These are phyloP conservation scores for Cornus kousa DNA, from an alignment of 148 eudicot genomes.

Conservation along the genomic window DNA sequence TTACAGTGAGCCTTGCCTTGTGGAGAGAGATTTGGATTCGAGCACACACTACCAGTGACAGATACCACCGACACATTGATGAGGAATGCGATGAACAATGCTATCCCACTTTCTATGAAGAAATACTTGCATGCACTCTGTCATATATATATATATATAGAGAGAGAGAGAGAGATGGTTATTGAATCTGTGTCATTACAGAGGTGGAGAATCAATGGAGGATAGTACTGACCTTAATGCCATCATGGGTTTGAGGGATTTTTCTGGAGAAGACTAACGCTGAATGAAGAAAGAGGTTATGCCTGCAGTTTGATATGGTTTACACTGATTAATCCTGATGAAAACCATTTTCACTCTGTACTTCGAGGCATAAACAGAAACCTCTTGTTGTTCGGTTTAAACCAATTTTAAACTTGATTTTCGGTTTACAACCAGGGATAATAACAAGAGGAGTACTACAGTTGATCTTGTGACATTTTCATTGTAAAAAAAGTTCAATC, in stretches of 20 bases:
- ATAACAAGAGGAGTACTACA: too few relatives aligned
- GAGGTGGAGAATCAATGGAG: not conserved
- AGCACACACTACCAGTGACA: conserved; percentile 16
- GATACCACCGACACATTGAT: conserved; percentile 11
- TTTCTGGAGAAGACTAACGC: conserved; percentile 17
- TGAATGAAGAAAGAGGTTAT: conserved; percentile 15
- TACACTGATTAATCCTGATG: not conserved
- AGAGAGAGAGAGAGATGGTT: not conserved
- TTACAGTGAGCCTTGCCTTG: not conserved
- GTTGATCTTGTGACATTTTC: too few relatives aligned
- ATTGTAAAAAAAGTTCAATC: too few relatives aligned
- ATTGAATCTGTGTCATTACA: not conserved
- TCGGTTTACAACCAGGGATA: too few relatives aligned
- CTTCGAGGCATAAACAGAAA: too few relatives aligned
- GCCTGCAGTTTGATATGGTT: conserved; percentile 8
- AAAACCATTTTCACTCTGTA: not conserved
- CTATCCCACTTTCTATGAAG: conserved; percentile 10
- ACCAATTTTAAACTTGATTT: too few relatives aligned
- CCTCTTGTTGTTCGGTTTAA: too few relatives aligned
- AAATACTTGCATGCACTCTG: conserved; percentile 20
- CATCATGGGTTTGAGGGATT: conserved; percentile 9
- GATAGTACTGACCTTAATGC: not conserved
- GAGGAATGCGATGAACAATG: conserved; percentile 17
- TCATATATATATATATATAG: too few relatives aligned
- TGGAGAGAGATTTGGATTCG: not conserved